Base-by-base conservation (phyloP, 371 early-diverging fungal genomes). In the Chytridium lagenaria region DNA sequence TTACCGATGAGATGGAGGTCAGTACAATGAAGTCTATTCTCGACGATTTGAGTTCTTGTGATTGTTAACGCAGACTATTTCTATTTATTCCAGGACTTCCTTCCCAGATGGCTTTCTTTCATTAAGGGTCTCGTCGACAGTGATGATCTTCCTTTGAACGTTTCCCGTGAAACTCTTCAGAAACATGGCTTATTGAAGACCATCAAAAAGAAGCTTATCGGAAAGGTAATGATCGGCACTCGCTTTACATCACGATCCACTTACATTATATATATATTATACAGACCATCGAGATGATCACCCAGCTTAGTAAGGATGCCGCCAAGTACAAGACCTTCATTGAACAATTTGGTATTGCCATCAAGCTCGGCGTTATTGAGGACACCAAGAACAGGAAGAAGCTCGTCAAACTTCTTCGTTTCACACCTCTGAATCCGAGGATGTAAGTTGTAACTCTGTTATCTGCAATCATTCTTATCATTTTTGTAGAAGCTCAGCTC, bases 161-260 rank as follows among this genome's bases (percentile, higher is more conserved):
- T 99, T 1, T 95, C 96, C 1, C 92, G 99, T 73, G 99, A 99
- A 80, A 94, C 95, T 1, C 85, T 98, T 1, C 98, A 98, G 82
- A 91, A 95, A 57, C 88, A 91, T 78, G 86, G 87, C 68, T 84
- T 89, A 10, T 85, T 97, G 71, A 90, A 90, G 77, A 76, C 90
- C 39, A 94, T 98, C 71, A 87, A 88, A 73, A 95, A 93, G 84
- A 92, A 90, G 67, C 65, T 98, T 49, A 83, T 94, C 63, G 92
- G 90, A 82, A 97, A 96, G 85, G 72, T 71, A 38, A 10, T 1
- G 12, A 22, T 10, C 31, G 12, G 0, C n/a, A n/a, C n/a, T n/a
- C n/a, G n/a, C n/a, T n/a, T n/a, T n/a, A n/a, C n/a, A n/a, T n/a
- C n/a, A n/a, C n/a, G n/a, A n/a, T n/a, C n/a, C 28, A 28, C 22